phyloP scores from a whole-genome alignment of 345 rosid species.

The Euphorbia peplus region DNA sequence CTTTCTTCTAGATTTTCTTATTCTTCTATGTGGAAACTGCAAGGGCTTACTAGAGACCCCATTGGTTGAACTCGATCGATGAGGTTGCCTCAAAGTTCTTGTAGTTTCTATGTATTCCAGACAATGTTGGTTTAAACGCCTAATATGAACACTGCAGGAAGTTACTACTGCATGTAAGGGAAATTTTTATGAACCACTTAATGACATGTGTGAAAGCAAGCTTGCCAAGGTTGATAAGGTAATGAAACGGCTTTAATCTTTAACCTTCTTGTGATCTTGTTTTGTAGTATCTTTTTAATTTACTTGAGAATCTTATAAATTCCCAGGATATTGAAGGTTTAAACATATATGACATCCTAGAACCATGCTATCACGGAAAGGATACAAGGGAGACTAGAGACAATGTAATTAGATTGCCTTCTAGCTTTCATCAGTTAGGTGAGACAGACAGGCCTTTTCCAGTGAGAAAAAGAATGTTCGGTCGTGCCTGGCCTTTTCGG shows the following conservation, averaged over 20 bases:
- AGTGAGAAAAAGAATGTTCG: slow-evolving; percentile 78
- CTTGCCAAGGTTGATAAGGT: slow-evolving; percentile 56
- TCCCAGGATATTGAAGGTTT: slow-evolving; percentile 48
- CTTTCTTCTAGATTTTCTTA: background rate
- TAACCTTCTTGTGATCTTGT: background rate
- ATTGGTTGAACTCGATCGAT: too few relatives aligned
- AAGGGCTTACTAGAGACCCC: too few relatives aligned
- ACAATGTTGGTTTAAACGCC: background rate
- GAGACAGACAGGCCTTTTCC: slow-evolving; percentile 62
- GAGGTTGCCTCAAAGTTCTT: background rate
- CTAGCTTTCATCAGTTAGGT: slow-evolving; percentile 58
- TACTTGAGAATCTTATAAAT: slow-evolving; percentile 11
- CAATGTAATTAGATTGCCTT: slow-evolving; percentile 45
- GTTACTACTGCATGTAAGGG: slow-evolving; percentile 52
- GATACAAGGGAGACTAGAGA: slow-evolving; percentile 12
- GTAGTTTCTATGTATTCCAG: background rate
- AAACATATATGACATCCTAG: slow-evolving; percentile 78
- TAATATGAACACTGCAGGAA: slow-evolving; percentile 44
- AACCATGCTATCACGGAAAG: slow-evolving; percentile 67
- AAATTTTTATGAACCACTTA: slow-evolving; percentile 38
- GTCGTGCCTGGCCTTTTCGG: slow-evolving; percentile 91
- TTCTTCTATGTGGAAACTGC: too few relatives aligned
- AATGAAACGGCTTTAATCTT: slow-evolving; percentile 13
- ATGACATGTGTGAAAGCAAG: slow-evolving; percentile 29
- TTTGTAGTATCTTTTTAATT: background rate